Base-by-base conservation (phyloP, 2,329 filamentous ascomycete genomes). In the Harringtonia aguacate region DNA sequence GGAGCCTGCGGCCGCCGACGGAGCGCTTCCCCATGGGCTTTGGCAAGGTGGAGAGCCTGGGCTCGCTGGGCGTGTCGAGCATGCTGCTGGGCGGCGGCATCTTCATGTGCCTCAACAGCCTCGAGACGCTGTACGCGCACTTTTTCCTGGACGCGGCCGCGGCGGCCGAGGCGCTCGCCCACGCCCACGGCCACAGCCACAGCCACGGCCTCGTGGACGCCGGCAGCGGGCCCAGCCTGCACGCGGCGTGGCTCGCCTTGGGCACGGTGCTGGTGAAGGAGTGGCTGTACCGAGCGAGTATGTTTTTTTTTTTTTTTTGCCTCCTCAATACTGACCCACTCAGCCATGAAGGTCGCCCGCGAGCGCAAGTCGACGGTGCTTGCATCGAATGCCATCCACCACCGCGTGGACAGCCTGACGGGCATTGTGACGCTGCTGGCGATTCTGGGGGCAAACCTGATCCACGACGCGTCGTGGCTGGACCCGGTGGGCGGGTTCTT, bases 21-120 rank as follows among this genome's bases (percentile, higher is more conserved):
- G 75, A 84, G 44, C 76, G 76, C 34, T 98, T 95, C 59, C 92
- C 92, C 3, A 79, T 81, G 55, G 92, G 92, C 2, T 98, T 94
- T 59, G 92, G 92, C 59, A 98, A 98, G 68, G 77, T 98, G n/a
- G 92, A 98, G 69, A 95, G 88, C 56, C 67, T 98, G 58, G 92
- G 92, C 18, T 92, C 88, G 20, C 68, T 98, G 47, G 92, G 90
- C 15, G 92, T 98, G 29, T 95, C 89, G 53, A 81, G 88, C 50
- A 84, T 98, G 66, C 71, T 98, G 55, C 75, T 98, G 3, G 79
- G 82, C 39, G 92, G 92, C 49, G 92, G 92, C 41, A 67, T 95
- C 50, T 88, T 94, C 61, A 97, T 98, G 84, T 88, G 88, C 50
- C 78, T 84, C 64, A 83, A 84, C 62, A 84, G 82, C 55, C 70